phyloP scores from a whole-genome alignment of 2,329 filamentous ascomycete species.

The Juglanconis juglandina region DNA sequence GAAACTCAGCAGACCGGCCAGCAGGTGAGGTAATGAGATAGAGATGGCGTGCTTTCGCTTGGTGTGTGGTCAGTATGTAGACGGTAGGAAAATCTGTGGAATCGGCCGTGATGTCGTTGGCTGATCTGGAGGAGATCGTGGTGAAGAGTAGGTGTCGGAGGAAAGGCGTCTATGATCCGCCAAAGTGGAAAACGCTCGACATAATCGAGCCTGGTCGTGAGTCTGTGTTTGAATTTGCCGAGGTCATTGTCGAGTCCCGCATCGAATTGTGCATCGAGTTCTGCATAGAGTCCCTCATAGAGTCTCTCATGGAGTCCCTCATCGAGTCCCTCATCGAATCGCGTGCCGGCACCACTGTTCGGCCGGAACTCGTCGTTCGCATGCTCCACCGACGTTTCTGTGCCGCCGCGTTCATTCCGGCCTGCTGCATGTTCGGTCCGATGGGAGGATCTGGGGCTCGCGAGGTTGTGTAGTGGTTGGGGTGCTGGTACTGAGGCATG shows the following conservation, averaged over 20 bases:
- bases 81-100: not conserved
- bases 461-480: constrained; percentile 15
- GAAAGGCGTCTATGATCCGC: constrained; percentile 11
- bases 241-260: constrained; percentile 13
- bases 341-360: constrained; percentile 15
- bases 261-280: not conserved
- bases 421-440: constrained; percentile 15
- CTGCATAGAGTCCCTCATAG: constrained; percentile 2
- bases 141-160: not conserved
- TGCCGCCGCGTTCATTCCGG: constrained; percentile 8
- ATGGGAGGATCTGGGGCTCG: constrained; percentile 17
- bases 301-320: constrained; percentile 3
- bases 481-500: constrained; percentile 12
- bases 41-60: not conserved
- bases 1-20: constrained; percentile 15
- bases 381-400: constrained; percentile 19
- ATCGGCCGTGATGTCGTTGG: not conserved
- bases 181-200: constrained; percentile 19
- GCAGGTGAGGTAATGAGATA: constrained; percentile 1
- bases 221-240: constrained; percentile 5
- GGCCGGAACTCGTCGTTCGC: constrained; percentile 18
- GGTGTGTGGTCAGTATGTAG: not conserved
- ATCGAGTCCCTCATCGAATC: constrained; percentile 11
- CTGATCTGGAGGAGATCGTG: not conserved
- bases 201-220: constrained; percentile 19